Percentiles rank a stretch among this genome's conserved stretches.
Conservation (phyloP, 441 rosid species). For the Viola pubescens region DNA sequence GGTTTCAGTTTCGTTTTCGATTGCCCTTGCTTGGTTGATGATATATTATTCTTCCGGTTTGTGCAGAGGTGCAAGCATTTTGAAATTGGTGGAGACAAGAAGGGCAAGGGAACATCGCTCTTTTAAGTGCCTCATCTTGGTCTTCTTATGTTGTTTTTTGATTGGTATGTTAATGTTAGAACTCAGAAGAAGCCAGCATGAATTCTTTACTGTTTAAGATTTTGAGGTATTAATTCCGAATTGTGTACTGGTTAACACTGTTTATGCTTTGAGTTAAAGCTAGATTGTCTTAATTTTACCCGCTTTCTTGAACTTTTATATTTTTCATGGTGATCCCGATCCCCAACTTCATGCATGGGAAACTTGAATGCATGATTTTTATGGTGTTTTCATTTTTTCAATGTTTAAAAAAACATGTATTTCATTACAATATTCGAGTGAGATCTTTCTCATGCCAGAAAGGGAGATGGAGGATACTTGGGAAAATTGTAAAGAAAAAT, state of each 20-base stretch:
- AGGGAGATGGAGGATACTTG: too few relatives aligned
- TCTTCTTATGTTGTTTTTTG: background rate
- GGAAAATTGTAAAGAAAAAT: too few relatives aligned
- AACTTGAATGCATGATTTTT: background rate
- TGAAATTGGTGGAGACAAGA: conserved; percentile 70
- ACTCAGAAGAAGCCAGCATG: too few relatives aligned
- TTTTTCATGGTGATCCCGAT: too few relatives aligned
- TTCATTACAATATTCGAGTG: too few relatives aligned
- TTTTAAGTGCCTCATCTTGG: conserved; percentile 24
- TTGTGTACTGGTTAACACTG: too few relatives aligned
- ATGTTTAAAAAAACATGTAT: too few relatives aligned
- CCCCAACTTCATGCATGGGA: background rate
- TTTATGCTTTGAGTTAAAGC: background rate
- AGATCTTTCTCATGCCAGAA: too few relatives aligned
- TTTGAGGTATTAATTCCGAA: too few relatives aligned
- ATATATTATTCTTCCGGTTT: background rate
- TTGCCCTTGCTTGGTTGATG: background rate
- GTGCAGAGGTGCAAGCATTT: conserved; percentile 64
- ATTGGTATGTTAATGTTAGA: too few relatives aligned
- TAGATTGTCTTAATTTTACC: background rate
- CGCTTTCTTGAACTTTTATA: background rate
- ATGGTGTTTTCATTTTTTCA: background rate
- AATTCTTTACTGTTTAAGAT: too few relatives aligned
- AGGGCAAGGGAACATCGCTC: conserved; percentile 61
- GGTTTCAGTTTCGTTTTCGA: too few relatives aligned